Base-by-base conservation (phyloP, 148 eudicot species). In the Vaccinium darrowii region DNA sequence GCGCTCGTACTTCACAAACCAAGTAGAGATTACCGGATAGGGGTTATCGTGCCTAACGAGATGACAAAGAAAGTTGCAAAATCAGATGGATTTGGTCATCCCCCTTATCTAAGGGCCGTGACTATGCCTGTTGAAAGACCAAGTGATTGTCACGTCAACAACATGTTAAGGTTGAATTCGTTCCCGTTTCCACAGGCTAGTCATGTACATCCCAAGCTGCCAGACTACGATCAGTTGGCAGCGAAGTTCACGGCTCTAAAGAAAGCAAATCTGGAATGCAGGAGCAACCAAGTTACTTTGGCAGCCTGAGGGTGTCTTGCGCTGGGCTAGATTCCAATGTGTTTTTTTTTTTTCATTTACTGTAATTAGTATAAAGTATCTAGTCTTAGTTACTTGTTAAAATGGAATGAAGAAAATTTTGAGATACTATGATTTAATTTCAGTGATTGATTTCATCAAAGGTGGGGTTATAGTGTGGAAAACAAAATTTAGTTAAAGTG, bases 171-270 rank as follows among this genome's bases (percentile, higher is more conserved):
- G 76, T 63, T 88, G 0, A 87, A 63, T 14, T 88, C 93, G 33
- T 65, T 89, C n/a, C 90, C 92, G 2, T 71, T 89, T 21, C 80
- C 79, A 15, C 78, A 85, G 86, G 81, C 58, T 3, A 75, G 74
- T 73, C 76, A 93, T 88, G 92, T 93, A 21, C 98, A 95, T 85
- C 98, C 98, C 30, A 94, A 93, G 86, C 87, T 95, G 74, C 98
- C 98, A 4, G 96, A 95, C 84, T 94, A 93, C 65, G 94, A 94
- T 89, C 90, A 94, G 79, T 88, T 95, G 76, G 91, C 87, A 72
- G 89, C 90, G 2, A 88, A 85, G 63, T 95, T 95, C 80, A 90
- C 21, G 84, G 94, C 88, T 79, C 91, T 94, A 8, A 94, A 94
- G 93, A 90, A 90, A 84, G 90, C 76, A 62, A 69, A 90, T 81